Conservation (phyloP, 1,284 basidiomycete species). For the Gymnopus androsaceus region DNA sequence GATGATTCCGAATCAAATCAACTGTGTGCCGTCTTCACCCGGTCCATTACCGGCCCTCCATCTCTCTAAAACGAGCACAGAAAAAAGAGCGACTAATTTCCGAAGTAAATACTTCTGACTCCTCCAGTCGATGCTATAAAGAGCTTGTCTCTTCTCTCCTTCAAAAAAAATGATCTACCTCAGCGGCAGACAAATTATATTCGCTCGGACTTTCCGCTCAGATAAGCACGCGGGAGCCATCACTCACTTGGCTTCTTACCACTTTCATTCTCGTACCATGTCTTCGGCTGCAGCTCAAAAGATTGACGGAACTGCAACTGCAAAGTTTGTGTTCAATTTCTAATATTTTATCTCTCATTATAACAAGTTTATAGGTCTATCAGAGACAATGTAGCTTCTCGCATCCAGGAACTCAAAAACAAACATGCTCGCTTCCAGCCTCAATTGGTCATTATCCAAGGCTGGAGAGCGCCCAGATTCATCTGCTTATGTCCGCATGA, state of each 20-base stretch:
- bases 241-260: neutral
- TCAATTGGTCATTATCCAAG: conserved; percentile 90
- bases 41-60: too few relatives aligned
- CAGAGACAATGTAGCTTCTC: conserved; percentile 70
- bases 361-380: conserved; percentile 59
- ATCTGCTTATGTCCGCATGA: conserved; percentile 95
- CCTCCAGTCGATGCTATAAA: neutral
- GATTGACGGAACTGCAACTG: conserved; percentile 88
- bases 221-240: conserved; percentile 24
- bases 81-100: too few relatives aligned
- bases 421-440: conserved; percentile 85
- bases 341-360: conserved; percentile 14
- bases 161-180: neutral
- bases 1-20: too few relatives aligned
- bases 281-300: conserved; percentile 41
- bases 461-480: conserved; percentile 93
- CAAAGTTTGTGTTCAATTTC: conserved; percentile 63
- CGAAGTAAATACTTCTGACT: too few relatives aligned
- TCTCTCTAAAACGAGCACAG: too few relatives aligned
- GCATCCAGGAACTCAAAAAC: conserved; percentile 63
- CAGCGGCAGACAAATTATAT: neutral
- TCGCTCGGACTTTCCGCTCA: conserved; percentile 21
- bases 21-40: too few relatives aligned
- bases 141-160: neutral
- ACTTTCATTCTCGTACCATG: conserved; percentile 48